phyloP scores from a whole-genome alignment of 2,329 filamentous ascomycete genomes.

The Blumeria graminis region DNA sequence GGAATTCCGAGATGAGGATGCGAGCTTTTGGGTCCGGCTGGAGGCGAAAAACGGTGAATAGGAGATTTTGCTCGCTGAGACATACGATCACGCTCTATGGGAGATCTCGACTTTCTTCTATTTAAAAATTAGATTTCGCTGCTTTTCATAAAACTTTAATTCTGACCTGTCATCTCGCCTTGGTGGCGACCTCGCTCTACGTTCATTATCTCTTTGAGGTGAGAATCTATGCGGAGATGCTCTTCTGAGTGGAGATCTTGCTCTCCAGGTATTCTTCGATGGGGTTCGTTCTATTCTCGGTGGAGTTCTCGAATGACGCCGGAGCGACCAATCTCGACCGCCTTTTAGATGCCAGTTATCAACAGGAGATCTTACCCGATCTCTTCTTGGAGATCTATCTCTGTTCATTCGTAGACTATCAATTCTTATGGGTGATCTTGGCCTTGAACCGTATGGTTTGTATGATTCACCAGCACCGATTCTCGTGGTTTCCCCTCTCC shows the following conservation, averaged over 20 bases:
- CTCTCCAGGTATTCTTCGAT: slow-evolving; percentile 10
- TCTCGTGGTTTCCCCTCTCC: slow-evolving; percentile 13
- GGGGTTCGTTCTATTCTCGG: slow-evolving; percentile 12
- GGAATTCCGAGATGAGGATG: slow-evolving; percentile 26
- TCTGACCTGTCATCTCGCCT: slow-evolving; percentile 13
- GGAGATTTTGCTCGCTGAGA: background rate
- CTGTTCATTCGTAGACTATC: slow-evolving; percentile 10
- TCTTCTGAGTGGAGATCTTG: slow-evolving; percentile 17
- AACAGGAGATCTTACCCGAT: slow-evolving; percentile 9
- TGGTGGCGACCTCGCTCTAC: slow-evolving; percentile 17
- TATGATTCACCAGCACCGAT: slow-evolving; percentile 16
- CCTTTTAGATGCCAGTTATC: slow-evolving; percentile 12
- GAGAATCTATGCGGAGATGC: slow-evolving; percentile 14
- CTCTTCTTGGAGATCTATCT: slow-evolving; percentile 5
- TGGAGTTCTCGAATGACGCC: slow-evolving; percentile 13
- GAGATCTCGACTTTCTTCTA: slow-evolving; percentile 16
- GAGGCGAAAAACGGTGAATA: slow-evolving; percentile 2
- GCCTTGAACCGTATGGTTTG: slow-evolving; percentile 10
- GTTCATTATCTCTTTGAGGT: slow-evolving; percentile 16
- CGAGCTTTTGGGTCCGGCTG: slow-evolving; percentile 15
- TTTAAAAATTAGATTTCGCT: background rate
- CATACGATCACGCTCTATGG: slow-evolving; percentile 10
- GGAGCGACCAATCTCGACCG: slow-evolving; percentile 11
- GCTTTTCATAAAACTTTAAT: background rate
- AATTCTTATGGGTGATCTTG: slow-evolving; percentile 11